Conservation (phyloP, 139 green algal genomes). For the Chlamydomonas urium region DNA sequence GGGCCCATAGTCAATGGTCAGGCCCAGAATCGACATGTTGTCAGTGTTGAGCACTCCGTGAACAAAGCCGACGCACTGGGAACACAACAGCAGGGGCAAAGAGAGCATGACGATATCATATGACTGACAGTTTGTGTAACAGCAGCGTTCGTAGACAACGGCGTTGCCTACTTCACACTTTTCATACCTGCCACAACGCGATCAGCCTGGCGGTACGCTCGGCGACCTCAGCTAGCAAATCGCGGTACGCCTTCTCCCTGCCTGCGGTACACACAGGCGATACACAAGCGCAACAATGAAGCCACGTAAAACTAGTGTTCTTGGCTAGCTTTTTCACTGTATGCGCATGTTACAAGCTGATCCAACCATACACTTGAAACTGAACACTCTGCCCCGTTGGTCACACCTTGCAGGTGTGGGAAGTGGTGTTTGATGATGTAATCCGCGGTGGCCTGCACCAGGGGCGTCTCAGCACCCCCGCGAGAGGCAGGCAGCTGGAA, state of each 20-base stretch:
- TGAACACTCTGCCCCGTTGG: too few relatives aligned
- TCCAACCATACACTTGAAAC: too few relatives aligned
- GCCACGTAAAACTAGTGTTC: too few relatives aligned
- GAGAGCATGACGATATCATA: too few relatives aligned
- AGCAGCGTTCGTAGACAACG: too few relatives aligned
- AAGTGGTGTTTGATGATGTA: constrained; percentile 68
- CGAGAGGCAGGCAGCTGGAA: constrained; percentile 83
- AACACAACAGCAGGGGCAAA: too few relatives aligned
- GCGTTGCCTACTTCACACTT: background rate
- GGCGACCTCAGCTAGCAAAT: constrained; percentile 59
- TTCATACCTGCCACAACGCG: constrained; percentile 72
- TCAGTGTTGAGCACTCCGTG: constrained; percentile 96
- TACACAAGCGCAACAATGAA: too few relatives aligned
- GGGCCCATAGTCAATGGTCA: constrained; percentile 60
- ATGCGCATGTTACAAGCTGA: too few relatives aligned
- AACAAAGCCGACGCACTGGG: constrained; percentile 69
- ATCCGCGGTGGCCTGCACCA: constrained; percentile 34
- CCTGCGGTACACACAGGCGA: too few relatives aligned
- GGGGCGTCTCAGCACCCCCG: constrained; percentile 32
- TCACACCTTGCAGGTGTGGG: constrained; percentile 43
- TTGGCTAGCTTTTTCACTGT: too few relatives aligned
- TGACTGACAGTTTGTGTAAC: too few relatives aligned
- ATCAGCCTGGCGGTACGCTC: constrained; percentile 73
- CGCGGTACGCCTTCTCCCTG: constrained; percentile 24
- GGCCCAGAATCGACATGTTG: constrained; percentile 86